Evolutionary conservation across 1,139 yeast species (phyloP).

Genomic region (Debaryomyces fabryi): DNA sequence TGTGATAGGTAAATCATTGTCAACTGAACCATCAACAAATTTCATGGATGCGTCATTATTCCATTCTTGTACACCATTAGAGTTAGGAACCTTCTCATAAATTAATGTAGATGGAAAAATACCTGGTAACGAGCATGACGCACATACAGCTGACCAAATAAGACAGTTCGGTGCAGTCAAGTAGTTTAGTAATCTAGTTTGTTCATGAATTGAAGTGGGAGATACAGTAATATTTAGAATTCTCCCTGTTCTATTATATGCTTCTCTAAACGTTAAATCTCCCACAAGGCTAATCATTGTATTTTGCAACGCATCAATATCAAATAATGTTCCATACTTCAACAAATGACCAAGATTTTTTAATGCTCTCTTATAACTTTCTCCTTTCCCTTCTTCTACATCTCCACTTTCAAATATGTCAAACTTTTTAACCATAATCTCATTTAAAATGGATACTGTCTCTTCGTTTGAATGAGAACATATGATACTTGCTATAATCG

Average conservation of each 20-base stretch:
- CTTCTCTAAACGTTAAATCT: slow-evolving; percentile 73
- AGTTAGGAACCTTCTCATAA: slow-evolving; percentile 76
- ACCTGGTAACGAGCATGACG: slow-evolving; percentile 93
- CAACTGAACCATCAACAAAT: slow-evolving; percentile 95
- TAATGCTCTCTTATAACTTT: slow-evolving; percentile 40
- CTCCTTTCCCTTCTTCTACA: slow-evolving; percentile 30
- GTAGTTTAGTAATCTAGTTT: slow-evolving; percentile 47
- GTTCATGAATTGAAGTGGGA: slow-evolving; percentile 68
- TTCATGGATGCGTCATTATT: slow-evolving; percentile 73
- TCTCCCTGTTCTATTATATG: slow-evolving; percentile 61
- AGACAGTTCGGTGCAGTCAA: slow-evolving; percentile 53
- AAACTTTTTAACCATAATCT: slow-evolving; percentile 60
- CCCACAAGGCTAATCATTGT: slow-evolving; percentile 86
- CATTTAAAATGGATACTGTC: slow-evolving; percentile 55
- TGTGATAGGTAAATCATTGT: slow-evolving; percentile 88
- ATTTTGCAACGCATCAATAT: slow-evolving; percentile 65
- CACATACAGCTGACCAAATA: slow-evolving; percentile 90
- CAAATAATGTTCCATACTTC: slow-evolving; percentile 88
- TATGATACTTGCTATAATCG: slow-evolving; percentile 86
- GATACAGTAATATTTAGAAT: slow-evolving; percentile 58
- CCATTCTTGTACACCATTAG: slow-evolving; percentile 77
- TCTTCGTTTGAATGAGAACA: slow-evolving; percentile 84
- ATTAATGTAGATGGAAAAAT: slow-evolving; percentile 85
- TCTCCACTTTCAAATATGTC: slow-evolving; percentile 59
- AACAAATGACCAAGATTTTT: slow-evolving; percentile 53